Percentiles rank a stretch among this genome's conserved stretches.
Evolutionary conservation across 495 filamentous ascomycete species (phyloP).

Genomic region (Parathielavia hyrcaniae): DNA sequence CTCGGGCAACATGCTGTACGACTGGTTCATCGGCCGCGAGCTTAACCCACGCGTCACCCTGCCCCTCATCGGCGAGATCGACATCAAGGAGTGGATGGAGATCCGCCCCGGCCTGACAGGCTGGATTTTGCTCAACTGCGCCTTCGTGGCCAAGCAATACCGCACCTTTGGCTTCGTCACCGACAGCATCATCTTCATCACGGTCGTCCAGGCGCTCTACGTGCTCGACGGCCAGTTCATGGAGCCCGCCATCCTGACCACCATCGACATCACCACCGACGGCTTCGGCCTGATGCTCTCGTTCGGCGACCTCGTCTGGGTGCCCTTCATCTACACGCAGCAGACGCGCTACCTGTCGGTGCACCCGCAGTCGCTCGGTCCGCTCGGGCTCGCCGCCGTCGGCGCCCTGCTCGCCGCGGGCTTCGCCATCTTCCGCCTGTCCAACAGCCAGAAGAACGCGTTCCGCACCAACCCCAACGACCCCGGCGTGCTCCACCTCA

Average conservation of each 20-base stretch:
- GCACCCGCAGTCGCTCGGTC: slow-evolving; percentile 72
- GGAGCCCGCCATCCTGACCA: slow-evolving; percentile 88
- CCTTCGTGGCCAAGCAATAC: slow-evolving; percentile 85
- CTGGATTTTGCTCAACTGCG: slow-evolving; percentile 81
- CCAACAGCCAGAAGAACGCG: slow-evolving; percentile 89
- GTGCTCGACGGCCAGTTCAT: slow-evolving; percentile 82
- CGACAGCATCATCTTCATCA: slow-evolving; percentile 80
- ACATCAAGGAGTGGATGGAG: slow-evolving; percentile 88
- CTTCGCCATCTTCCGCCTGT: slow-evolving; percentile 83
- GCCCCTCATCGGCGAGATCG: slow-evolving; percentile 73
- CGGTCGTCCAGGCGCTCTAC: slow-evolving; percentile 73
- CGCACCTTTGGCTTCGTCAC: slow-evolving; percentile 72
- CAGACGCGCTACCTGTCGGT: slow-evolving; percentile 84
- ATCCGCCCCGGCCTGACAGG: slow-evolving; percentile 84
- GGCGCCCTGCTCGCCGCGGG: slow-evolving; percentile 59
- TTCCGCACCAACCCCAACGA: slow-evolving; percentile 88
- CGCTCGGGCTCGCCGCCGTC: slow-evolving; percentile 54
- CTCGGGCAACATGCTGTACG: slow-evolving; percentile 82
- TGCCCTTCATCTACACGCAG: slow-evolving; percentile 82
- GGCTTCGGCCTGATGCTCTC: slow-evolving; percentile 97
- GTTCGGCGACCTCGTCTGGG: slow-evolving; percentile 90
- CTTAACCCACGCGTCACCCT: slow-evolving; percentile 83
- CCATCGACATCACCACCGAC: slow-evolving; percentile 91
- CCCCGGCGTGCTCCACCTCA: slow-evolving; percentile 69
- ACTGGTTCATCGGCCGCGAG: slow-evolving; percentile 96